These are phyloP conservation scores for Starmera stellimalicola DNA, from an alignment of 1,139 yeast species.

Conservation along the genomic window DNA sequence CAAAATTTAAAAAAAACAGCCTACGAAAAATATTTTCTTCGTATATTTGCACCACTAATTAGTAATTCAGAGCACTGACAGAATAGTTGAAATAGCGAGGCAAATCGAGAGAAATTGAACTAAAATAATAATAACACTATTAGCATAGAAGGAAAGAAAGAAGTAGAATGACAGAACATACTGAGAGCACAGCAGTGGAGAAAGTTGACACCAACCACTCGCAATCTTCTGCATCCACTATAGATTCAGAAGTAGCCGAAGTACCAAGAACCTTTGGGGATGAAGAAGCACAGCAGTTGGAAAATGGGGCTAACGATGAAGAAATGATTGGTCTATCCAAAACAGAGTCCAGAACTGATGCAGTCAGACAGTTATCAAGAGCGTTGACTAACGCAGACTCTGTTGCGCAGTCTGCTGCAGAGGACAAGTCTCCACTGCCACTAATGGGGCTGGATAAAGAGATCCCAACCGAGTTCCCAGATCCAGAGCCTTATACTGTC, in stretches of 20 bases:
- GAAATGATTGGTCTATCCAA: no score
- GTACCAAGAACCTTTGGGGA: slow-evolving; percentile 1
- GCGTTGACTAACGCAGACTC: slow-evolving; percentile 9
- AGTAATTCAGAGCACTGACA: no score
- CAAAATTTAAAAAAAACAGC: no score
- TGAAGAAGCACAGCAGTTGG: slow-evolving; percentile 2
- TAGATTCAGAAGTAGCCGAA: slow-evolving; percentile 1
- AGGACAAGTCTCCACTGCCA: slow-evolving; percentile 28
- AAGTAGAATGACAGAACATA: no score
- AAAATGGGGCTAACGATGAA: slow-evolving; percentile 1
- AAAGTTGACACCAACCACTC: background rate
- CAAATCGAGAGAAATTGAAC: no score
- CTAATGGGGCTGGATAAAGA: slow-evolving; percentile 51
- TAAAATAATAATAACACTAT: no score
- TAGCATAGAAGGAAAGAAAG: no score
- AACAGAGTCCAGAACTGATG: slow-evolving; percentile 5
- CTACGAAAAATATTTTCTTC: no score
- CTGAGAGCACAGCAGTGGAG: background rate
- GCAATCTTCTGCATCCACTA: slow-evolving; percentile 1
- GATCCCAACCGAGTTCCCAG: slow-evolving; percentile 44
- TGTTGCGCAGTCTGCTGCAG: slow-evolving; percentile 18
- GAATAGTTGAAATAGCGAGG: no score
- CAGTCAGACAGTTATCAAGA: slow-evolving; percentile 11
- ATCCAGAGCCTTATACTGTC: slow-evolving; percentile 41
- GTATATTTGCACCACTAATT: no score